Evolutionary conservation across 139 green algal genomes (phyloP).

Genomic region (Ostreobium quekettii): DNA sequence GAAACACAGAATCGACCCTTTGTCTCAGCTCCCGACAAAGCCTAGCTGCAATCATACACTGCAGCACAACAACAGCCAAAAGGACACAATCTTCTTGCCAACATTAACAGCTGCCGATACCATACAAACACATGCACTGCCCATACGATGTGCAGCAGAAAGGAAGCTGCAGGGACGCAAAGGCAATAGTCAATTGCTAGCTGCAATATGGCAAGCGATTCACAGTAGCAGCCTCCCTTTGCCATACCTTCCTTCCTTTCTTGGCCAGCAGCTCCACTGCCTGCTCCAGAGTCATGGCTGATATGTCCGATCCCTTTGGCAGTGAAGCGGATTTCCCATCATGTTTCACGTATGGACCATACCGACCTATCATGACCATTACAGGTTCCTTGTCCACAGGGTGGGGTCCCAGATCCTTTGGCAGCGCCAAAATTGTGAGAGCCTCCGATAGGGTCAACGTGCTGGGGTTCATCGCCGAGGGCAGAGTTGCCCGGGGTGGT

Average conservation of each 20-base stretch:
- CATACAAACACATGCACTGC: slow-evolving; percentile 10
- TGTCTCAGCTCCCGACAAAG: too few relatives aligned
- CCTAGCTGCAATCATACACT: too few relatives aligned
- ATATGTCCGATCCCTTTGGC: slow-evolving; percentile 2
- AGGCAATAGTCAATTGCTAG: slow-evolving; percentile 1
- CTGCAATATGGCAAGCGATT: neutral
- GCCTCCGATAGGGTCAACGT: slow-evolving; percentile 33
- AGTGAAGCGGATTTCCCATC: slow-evolving; percentile 23
- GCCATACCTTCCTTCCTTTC: neutral
- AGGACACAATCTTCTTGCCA: neutral
- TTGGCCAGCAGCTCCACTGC: slow-evolving; percentile 18
- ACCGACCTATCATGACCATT: slow-evolving; percentile 27
- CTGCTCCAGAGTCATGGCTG: slow-evolving; percentile 22
- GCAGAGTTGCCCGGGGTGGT: neutral
- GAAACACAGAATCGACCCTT: too few relatives aligned
- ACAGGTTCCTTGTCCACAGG: slow-evolving; percentile 27
- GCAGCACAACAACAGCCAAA: neutral
- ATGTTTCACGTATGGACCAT: slow-evolving; percentile 40
- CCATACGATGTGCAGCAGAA: slow-evolving; percentile 1
- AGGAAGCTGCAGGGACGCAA: neutral
- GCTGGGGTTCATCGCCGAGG: slow-evolving; percentile 2
- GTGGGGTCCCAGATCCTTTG: slow-evolving; percentile 43
- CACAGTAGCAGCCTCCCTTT: neutral
- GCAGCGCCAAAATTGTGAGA: slow-evolving; percentile 43
- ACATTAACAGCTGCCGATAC: neutral